Evolutionary conservation across 2,329 filamentous ascomycete genomes (phyloP), one percentile per base, ranked within the genome.

Genomic region (Alternaria viburni): DNA sequence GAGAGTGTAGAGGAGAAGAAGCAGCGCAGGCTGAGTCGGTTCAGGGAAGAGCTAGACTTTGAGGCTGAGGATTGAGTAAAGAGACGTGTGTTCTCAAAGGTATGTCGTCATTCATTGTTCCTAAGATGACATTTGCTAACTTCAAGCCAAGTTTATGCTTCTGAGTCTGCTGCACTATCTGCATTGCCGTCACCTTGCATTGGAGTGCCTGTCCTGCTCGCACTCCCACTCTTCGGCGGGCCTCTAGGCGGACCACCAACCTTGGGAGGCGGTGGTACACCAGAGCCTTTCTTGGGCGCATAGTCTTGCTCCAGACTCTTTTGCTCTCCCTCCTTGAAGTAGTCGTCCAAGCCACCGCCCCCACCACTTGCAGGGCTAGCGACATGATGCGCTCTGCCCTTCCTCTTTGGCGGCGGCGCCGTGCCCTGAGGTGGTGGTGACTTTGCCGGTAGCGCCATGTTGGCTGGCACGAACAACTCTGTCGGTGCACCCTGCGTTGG

Each of bases 391-490:
- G 69, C 74, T 60, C 74, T 72, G 32, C 70, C 71, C 64, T 78
- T 80, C 63, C 69, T 78, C 66, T 71, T 71, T 6, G 73, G 68
- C 6, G 70, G 69, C 26, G 63, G 59, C 36, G 26, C 62, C 36
- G 61, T 67, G 4, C 64, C 66, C 30, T 66, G 71, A 26, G 71
- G 74, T 44, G 76, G 77, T 23, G 77, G 74, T 30, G 77, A 74
- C 62, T 78, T 77, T 12, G 74, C 69, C 28, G 73, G 72, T 66
- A 81, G 60, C 21, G 76, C 74, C 77, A 83, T 79, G 59, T 84
- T 81, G 15, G 83, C 83, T 13, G 83, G 83, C 13, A 85, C 81
- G 50, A 85, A 77, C 61, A 85, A 81, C 47, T 72, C 77, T 12
- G 73, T 46, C 8, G 66, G 57, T 43, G 69, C 70, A 43, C 70